These are phyloP conservation scores for Candida neerlandica DNA, from an alignment of 1,139 yeast species.

Conservation along the genomic window DNA sequence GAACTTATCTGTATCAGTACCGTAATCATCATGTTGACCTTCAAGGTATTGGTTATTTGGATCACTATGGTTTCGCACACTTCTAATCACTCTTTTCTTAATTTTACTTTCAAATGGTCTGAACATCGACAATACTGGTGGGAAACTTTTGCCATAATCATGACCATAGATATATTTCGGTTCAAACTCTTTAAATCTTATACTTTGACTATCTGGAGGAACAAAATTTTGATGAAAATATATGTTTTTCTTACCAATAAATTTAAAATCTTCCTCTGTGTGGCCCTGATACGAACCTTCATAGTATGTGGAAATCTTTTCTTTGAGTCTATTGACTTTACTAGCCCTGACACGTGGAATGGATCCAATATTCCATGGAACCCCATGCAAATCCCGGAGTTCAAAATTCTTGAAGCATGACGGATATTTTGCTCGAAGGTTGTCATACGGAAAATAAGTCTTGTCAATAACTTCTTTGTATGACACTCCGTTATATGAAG, in stretches of 20 bases:
- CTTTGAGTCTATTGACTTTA: conserved; percentile 22
- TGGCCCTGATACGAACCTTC: conserved; percentile 8
- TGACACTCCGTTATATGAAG: conserved; percentile 29
- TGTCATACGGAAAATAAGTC: conserved; percentile 25
- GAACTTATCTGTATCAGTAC: conserved; percentile 36
- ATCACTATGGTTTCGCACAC: conserved; percentile 19
- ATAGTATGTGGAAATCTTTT: conserved; percentile 15
- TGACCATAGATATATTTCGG: conserved; percentile 38
- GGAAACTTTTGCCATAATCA: conserved; percentile 25
- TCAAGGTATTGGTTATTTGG: conserved; percentile 23
- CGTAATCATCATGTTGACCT: conserved; percentile 27
- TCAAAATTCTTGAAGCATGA: conserved; percentile 31
- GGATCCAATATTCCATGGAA: conserved; percentile 48
- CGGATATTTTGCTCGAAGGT: conserved; percentile 11
- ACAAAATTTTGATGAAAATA: conserved; percentile 36
- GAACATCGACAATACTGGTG: conserved; percentile 50
- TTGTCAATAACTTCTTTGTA: conserved; percentile 30
- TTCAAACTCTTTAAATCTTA: conserved; percentile 20
- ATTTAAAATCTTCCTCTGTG: conserved; percentile 23
- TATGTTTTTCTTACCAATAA: conserved; percentile 30
- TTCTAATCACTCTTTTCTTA: conserved; percentile 40
- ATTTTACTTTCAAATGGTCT: conserved; percentile 54
- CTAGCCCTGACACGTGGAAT: conserved; percentile 40
- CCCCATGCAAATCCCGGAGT: conserved; percentile 29
- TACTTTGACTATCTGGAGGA: conserved; percentile 11